A percentile compares a stretch with the other conserved stretches of the same genome.
These are phyloP conservation scores for Coniochaeta sp. DNA, from an alignment of 2,329 filamentous ascomycete genomes.

Conservation along the genomic window DNA sequence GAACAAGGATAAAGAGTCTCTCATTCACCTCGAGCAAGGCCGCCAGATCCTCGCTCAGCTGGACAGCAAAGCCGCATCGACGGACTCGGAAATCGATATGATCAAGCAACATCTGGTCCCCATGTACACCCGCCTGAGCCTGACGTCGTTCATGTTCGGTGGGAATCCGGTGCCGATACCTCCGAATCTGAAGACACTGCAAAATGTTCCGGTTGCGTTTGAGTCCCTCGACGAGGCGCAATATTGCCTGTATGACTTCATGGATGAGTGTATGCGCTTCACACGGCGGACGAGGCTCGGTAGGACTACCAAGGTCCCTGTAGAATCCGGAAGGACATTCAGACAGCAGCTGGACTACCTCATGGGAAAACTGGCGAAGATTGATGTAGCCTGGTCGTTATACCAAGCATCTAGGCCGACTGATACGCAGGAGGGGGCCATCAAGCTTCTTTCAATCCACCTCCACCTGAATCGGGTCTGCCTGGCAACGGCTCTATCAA, in stretches of 20 bases:
- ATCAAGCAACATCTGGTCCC: constrained; percentile 32
- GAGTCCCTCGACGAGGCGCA: constrained; percentile 21
- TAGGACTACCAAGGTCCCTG: constrained; percentile 18
- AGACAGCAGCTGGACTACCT: constrained; percentile 24
- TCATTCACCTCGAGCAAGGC: constrained; percentile 36
- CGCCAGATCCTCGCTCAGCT: constrained; percentile 30
- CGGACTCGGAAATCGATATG: constrained; percentile 24
- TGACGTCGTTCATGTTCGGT: constrained; percentile 33
- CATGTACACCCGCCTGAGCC: constrained; percentile 33
- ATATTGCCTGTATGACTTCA: constrained; percentile 26
- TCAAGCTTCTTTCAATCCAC: constrained; percentile 23
- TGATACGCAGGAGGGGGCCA: constrained; percentile 11
- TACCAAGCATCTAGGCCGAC: constrained; percentile 16
- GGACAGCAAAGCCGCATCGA: constrained; percentile 13
- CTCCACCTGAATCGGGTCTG: neutral
- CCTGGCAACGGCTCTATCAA: constrained; percentile 21
- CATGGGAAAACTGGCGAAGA: constrained; percentile 19
- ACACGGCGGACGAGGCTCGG: constrained; percentile 17
- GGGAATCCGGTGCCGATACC: constrained; percentile 27
- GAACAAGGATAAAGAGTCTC: constrained; percentile 36
- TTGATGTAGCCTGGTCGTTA: constrained; percentile 22
- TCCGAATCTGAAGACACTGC: constrained; percentile 20
- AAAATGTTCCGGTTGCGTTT: constrained; percentile 24
- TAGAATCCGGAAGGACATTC: constrained; percentile 17
- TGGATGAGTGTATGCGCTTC: constrained; percentile 31